These are phyloP conservation scores for Penicillium sclerotiorum DNA, from an alignment of 2,329 filamentous ascomycete genomes.

Conservation along the genomic window DNA sequence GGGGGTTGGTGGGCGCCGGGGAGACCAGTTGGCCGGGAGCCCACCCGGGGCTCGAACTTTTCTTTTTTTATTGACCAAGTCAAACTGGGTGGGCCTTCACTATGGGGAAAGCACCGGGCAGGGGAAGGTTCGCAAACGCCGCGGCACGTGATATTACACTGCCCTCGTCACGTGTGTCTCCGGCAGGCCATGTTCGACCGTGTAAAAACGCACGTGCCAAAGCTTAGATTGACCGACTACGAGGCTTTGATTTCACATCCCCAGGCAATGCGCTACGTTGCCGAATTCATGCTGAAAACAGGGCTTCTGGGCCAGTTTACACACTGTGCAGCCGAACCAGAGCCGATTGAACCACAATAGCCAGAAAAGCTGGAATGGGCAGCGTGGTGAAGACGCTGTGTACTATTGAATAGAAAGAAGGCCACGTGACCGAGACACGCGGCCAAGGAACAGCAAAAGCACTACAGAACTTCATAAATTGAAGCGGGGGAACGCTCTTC, in stretches of 20 bases:
- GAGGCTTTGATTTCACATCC: constrained; percentile 1
- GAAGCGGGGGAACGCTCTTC: neutral
- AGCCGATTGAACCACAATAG: neutral
- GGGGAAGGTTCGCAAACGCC: constrained; percentile 7
- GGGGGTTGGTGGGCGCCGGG: no score
- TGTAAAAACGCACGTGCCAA: no score
- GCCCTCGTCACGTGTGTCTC: neutral
- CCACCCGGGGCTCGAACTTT: no score
- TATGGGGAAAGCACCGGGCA: no score
- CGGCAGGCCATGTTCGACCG: neutral
- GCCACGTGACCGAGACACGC: neutral
- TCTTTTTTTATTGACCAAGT: no score
- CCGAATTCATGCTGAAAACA: constrained; percentile 1
- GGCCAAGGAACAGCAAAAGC: neutral
- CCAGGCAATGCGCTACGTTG: constrained; percentile 1
- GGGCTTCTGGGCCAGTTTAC: neutral
- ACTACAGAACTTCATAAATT: neutral
- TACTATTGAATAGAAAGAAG: neutral
- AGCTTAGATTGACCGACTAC: neutral
- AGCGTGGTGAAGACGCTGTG: neutral
- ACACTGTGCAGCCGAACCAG: neutral
- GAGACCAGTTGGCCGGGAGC: no score
- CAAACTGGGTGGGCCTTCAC: no score
- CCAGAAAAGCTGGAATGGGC: neutral
- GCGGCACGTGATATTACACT: neutral